phyloP scores from a whole-genome alignment of 2,329 filamentous ascomycete genomes.

The Pseudogymnoascus destructans region DNA sequence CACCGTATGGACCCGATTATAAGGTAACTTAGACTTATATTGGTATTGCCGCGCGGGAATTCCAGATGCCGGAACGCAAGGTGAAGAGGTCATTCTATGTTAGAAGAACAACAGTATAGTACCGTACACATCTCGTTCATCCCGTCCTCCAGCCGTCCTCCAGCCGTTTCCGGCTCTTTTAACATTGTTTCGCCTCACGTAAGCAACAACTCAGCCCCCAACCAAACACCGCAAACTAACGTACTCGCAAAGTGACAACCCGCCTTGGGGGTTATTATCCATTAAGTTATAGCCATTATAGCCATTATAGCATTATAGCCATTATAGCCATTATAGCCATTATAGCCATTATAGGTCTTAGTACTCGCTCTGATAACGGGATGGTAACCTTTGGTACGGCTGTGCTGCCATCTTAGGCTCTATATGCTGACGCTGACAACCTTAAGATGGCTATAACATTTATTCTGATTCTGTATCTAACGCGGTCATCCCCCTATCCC shows the following conservation, averaged over 20 bases:
- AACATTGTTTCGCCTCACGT: not conserved
- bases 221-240: slow-evolving; percentile 1
- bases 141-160: not conserved
- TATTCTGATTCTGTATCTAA: slow-evolving; percentile 14
- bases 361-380: no score
- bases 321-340: no score
- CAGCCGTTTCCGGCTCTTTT: not conserved
- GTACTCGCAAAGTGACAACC: not conserved
- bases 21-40: not conserved
- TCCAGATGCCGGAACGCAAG: not conserved
- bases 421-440: not conserved
- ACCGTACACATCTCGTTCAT: not conserved
- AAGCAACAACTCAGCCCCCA: slow-evolving; percentile 5
- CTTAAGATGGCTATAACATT: not conserved
- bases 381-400: no score
- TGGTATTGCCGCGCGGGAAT: not conserved
- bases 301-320: no score
- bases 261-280: not conserved
- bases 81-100: not conserved
- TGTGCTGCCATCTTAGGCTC: not conserved
- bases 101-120: not conserved
- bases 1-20: not conserved
- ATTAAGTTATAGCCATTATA: no score
- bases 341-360: not conserved
- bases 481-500: not conserved